Percentiles rank a stretch among this genome's conserved stretches.
phyloP scores from a whole-genome alignment of 2,329 filamentous ascomycete species.

The Apiospora koreana region DNA sequence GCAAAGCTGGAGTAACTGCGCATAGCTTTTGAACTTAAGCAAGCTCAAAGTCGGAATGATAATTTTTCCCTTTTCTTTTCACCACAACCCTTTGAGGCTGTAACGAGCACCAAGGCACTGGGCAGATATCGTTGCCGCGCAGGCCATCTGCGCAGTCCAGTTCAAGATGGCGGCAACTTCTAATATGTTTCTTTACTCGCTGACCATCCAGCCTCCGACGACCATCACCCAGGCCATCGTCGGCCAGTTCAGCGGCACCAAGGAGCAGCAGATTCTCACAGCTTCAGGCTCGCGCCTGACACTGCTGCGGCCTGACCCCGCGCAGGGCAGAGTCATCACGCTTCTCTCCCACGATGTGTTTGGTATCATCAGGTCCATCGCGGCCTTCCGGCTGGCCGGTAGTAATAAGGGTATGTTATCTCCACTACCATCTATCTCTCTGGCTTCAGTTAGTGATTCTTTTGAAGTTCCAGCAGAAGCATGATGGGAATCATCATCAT shows the following conservation, averaged over 20 bases:
- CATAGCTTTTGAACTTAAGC: slow-evolving; percentile 4
- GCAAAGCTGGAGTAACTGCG: neutral
- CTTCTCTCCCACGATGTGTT: slow-evolving; percentile 92
- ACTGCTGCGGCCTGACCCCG: slow-evolving; percentile 82
- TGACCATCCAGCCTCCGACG: slow-evolving; percentile 92
- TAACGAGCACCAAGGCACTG: slow-evolving; percentile 7
- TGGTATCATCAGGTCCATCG: slow-evolving; percentile 88
- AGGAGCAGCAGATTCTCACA: slow-evolving; percentile 96
- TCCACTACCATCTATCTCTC: slow-evolving; percentile 38
- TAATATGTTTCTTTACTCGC: slow-evolving; percentile 97
- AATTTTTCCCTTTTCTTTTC: neutral
- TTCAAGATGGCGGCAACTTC: slow-evolving; percentile 89
- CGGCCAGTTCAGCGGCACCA: slow-evolving; percentile 93
- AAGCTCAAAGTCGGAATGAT: slow-evolving; percentile 6
- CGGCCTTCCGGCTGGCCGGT: slow-evolving; percentile 87
- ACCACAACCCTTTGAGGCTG: neutral
- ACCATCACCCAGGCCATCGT: slow-evolving; percentile 88
- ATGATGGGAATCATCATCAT: slow-evolving; percentile 16
- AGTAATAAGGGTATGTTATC: slow-evolving; percentile 87
- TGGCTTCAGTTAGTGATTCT: slow-evolving; percentile 71
- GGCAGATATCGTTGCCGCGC: slow-evolving; percentile 28
- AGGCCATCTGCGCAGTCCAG: slow-evolving; percentile 32
- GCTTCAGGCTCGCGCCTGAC: slow-evolving; percentile 88
- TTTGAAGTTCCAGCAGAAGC: slow-evolving; percentile 57
- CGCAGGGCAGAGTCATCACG: slow-evolving; percentile 82